These are phyloP conservation scores for Fusarium foetens DNA, from an alignment of 2,329 filamentous ascomycete genomes.

Conservation along the genomic window DNA sequence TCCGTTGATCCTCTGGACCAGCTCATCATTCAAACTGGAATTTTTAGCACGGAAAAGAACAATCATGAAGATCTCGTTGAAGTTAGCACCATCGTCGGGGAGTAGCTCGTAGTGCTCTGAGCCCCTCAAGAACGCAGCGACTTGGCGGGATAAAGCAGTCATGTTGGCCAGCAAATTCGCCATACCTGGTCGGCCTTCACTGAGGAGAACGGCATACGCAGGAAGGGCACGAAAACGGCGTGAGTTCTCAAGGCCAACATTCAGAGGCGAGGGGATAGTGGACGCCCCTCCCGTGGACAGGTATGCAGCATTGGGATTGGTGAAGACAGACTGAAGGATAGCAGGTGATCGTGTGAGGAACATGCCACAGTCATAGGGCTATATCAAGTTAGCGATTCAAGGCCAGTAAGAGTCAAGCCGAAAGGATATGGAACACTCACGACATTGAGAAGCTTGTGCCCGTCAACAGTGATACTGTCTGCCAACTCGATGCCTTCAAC, in stretches of 20 bases:
- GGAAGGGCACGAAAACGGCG: constrained; percentile 91
- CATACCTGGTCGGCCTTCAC: constrained; percentile 78
- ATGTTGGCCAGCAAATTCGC: constrained; percentile 76
- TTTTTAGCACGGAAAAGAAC: constrained; percentile 82
- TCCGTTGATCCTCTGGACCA: constrained; percentile 79
- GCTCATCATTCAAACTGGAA: constrained; percentile 65
- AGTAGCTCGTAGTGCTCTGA: constrained; percentile 74
- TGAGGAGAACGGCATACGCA: constrained; percentile 81
- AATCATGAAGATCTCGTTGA: constrained; percentile 68
- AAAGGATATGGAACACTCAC: constrained; percentile 55
- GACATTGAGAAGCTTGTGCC: constrained; percentile 93
- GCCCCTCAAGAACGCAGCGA: constrained; percentile 71
- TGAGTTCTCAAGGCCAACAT: constrained; percentile 91
- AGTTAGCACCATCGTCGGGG: constrained; percentile 57
- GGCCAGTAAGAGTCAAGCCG: not conserved
- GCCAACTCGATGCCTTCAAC: constrained; percentile 78
- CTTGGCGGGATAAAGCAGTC: constrained; percentile 73
- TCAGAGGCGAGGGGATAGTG: constrained; percentile 80
- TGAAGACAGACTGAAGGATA: constrained; percentile 72
- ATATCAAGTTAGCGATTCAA: constrained; percentile 12
- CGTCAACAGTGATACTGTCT: constrained; percentile 88
- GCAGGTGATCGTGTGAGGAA: constrained; percentile 77
- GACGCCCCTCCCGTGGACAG: constrained; percentile 59
- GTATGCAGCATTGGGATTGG: constrained; percentile 88
- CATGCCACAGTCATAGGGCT: constrained; percentile 92